phyloP scores from a whole-genome alignment of 2,329 filamentous ascomycete genomes.

The Cryphonectria carpinicola region DNA sequence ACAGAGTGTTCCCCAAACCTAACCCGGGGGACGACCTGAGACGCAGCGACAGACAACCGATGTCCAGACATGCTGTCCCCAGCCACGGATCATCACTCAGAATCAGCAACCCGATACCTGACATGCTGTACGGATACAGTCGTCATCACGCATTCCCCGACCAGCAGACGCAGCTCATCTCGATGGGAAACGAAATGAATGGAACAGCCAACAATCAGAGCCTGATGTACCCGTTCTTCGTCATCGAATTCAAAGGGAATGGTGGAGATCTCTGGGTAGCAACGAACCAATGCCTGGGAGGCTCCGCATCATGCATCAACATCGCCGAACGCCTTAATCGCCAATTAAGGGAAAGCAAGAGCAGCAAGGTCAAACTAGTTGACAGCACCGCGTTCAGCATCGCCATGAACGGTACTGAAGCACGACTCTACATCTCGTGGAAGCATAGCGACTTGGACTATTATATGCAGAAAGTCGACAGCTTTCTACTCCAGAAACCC shows the following conservation, averaged over 20 bases:
- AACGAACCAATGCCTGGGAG: constrained; percentile 43
- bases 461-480: constrained; percentile 35
- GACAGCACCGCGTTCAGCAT: neutral
- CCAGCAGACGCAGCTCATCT: constrained; percentile 33
- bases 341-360: neutral
- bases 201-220: constrained; percentile 29
- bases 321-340: constrained; percentile 4
- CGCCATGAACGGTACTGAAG: constrained; percentile 34
- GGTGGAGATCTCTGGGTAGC: constrained; percentile 35
- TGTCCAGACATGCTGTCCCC: constrained; percentile 27
- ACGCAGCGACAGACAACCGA: constrained; percentile 30
- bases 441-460: constrained; percentile 40
- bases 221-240: constrained; percentile 37
- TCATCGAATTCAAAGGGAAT: constrained; percentile 39
- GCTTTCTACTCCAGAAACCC: constrained; percentile 38
- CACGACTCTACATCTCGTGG: constrained; percentile 41
- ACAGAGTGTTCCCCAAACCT: constrained; percentile 29
- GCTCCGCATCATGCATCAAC: neutral
- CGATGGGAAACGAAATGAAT: constrained; percentile 31
- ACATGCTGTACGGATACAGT: constrained; percentile 35
- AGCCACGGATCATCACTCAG: constrained; percentile 30
- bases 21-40: constrained; percentile 25
- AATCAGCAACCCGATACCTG: constrained; percentile 33
- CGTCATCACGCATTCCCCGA: constrained; percentile 25
- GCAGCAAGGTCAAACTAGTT: neutral